Evolutionary conservation across 2,329 filamentous ascomycete species (phyloP), one percentile per base, ranked within the genome.

Genomic region (Falciphora oryzae): DNA sequence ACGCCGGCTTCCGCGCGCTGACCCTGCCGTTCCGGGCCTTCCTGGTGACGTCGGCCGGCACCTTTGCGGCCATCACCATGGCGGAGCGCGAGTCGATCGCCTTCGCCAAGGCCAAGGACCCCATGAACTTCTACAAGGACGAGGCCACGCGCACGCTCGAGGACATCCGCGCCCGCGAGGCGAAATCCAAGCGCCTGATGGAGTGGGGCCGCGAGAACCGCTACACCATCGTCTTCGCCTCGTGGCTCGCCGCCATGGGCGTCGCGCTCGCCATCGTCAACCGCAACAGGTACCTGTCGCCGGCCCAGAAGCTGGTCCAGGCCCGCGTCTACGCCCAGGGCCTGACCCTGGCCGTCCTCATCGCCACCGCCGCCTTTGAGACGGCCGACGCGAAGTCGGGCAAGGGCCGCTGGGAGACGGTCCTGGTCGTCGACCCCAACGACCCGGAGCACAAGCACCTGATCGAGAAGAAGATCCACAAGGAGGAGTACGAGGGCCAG

Each of bases 251-350:
- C 56, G 88, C 87, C 71, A 94, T 97, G 87, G 87, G 83, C 66
- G 77, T 89, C 57, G 89, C 91, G 5, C 85, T 95, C 69, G 86
- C 82, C 64, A 75, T 96, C 35, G 92, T 97, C 68, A 87, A 89
- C 73, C 86, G 92, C 68, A 92, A 92, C 75, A 88, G 85, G 69
- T 91, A 89, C 74, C 82, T 96, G 60, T 86, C 84, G 62, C 88
- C 87, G 2, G 80, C 85, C 66, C 93, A 97, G 82, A 97, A 97
- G 83, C 80, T 97, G 28, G 93, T 97, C 22, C 93, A 97, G 83
- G 93, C 93, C 29, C 89, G 93, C 85, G 90, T 97, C 69, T 97
- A 97, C 78, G 93, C 93, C 4, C 93, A 97, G 80, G 92, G 91
- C 7, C 80, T 96, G 71, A 96, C 93, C 6, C 81, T 97, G 60